phyloP scores from a whole-genome alignment of 176 grass and related monocot species.

The Alloteropsis semialata region DNA sequence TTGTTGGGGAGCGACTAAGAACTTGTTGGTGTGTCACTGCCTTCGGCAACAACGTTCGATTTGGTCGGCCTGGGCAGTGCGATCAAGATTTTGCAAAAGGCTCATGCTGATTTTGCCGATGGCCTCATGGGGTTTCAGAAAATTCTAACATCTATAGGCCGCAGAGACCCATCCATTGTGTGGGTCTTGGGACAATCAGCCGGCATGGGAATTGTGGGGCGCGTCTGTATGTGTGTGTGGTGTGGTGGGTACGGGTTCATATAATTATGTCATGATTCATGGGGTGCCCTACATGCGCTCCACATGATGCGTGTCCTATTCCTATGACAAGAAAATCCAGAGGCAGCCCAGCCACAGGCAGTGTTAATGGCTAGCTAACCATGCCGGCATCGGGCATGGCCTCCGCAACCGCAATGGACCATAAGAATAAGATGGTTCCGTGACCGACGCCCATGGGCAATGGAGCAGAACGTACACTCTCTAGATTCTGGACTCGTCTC shows the following conservation, averaged over 20 bases:
- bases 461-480: not conserved
- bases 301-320: conserved; percentile 16
- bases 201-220: not conserved
- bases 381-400: conserved; percentile 1
- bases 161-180: not conserved
- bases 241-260: not conserved
- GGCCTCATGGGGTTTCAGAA: not conserved
- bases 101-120: too few species aligned
- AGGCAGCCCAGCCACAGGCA: not conserved
- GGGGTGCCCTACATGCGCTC: not conserved
- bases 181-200: not conserved
- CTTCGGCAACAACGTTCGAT: too few species aligned
- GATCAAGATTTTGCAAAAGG: not conserved
- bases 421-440: conserved; percentile 25
- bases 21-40: not conserved
- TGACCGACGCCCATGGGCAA: conserved; percentile 4
- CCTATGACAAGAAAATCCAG: not conserved
- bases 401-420: conserved; percentile 2
- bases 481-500: conserved; percentile 11
- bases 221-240: not conserved
- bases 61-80: too few species aligned
- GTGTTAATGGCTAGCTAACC: not conserved
- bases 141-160: not conserved
- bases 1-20: not conserved
- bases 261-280: not conserved